These are phyloP conservation scores for Irpex lacteus DNA, from an alignment of 1,284 basidiomycete genomes.

Conservation along the genomic window DNA sequence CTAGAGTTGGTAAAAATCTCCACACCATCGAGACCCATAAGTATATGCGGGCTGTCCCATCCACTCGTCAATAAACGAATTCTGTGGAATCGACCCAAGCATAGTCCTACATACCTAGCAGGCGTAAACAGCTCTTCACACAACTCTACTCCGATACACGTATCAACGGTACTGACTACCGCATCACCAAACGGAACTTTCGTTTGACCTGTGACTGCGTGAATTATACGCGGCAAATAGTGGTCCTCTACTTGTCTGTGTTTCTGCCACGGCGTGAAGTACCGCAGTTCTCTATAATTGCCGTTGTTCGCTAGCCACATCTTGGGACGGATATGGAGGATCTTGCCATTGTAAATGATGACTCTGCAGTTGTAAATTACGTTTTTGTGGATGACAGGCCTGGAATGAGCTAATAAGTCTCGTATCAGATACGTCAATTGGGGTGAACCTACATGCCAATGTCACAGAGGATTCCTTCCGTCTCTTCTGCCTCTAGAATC, in stretches of 20 bases:
- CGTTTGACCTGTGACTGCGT: conserved; percentile 84
- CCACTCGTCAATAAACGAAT: conserved; percentile 4
- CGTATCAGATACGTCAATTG: not conserved
- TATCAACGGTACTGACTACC: conserved; percentile 90
- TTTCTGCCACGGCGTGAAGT: conserved; percentile 96
- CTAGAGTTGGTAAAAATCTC: conserved; percentile 99
- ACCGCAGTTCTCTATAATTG: conserved; percentile 95
- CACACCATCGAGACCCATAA: conserved; percentile 96
- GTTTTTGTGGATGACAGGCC: conserved; percentile 96
- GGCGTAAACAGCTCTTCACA: conserved; percentile 99
- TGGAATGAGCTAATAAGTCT: conserved; percentile 29
- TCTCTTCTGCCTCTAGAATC: conserved; percentile 77
- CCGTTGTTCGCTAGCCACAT: conserved; percentile 99
- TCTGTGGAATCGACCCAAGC: not conserved
- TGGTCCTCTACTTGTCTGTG: conserved; percentile 87
- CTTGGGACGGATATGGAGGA: conserved; percentile 94
- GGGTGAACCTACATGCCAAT: conserved; percentile 79
- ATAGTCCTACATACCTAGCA: conserved; percentile 57
- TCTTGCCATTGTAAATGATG: conserved; percentile 82
- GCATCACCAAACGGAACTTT: conserved; percentile 96
- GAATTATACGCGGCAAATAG: conserved; percentile 85
- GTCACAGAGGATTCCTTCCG: conserved; percentile 84
- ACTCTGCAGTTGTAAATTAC: conserved; percentile 97
- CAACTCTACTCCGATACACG: conserved; percentile 93
- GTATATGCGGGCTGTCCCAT: conserved; percentile 79